These are phyloP conservation scores for Taiozyma sp. DNA, from an alignment of 1,139 yeast species.

Conservation along the genomic window DNA sequence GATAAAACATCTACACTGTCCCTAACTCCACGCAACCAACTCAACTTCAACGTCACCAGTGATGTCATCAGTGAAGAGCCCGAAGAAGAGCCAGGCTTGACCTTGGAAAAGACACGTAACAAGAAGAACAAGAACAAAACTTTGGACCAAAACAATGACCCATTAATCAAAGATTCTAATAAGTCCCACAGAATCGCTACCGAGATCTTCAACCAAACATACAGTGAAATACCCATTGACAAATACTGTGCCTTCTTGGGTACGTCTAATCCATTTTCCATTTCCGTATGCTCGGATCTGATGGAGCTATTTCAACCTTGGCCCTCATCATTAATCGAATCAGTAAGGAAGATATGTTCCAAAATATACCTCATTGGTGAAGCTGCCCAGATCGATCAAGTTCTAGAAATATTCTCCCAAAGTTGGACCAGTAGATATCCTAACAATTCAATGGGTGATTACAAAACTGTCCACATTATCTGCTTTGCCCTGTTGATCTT, in stretches of 20 bases:
- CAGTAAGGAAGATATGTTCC: slow-evolving; percentile 58
- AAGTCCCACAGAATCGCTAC: slow-evolving; percentile 21
- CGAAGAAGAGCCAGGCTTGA: slow-evolving; percentile 9
- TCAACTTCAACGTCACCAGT: slow-evolving; percentile 10
- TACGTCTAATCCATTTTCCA: slow-evolving; percentile 14
- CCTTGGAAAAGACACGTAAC: neutral
- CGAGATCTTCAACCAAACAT: slow-evolving; percentile 27
- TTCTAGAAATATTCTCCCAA: slow-evolving; percentile 62
- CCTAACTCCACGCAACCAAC: slow-evolving; percentile 7
- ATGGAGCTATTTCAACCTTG: slow-evolving; percentile 25
- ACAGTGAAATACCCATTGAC: slow-evolving; percentile 21
- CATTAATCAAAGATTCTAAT: neutral
- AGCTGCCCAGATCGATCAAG: slow-evolving; percentile 74
- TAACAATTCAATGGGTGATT: slow-evolving; percentile 44
- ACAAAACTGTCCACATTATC: slow-evolving; percentile 64
- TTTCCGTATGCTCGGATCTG: slow-evolving; percentile 23
- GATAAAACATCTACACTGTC: slow-evolving; percentile 10
- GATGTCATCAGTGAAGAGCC: slow-evolving; percentile 18
- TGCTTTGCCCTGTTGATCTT: slow-evolving; percentile 69
- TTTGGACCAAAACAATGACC: neutral
- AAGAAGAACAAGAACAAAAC: neutral
- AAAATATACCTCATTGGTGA: slow-evolving; percentile 74
- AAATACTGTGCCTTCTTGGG: slow-evolving; percentile 35
- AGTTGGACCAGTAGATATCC: slow-evolving; percentile 54
- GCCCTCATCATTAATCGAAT: slow-evolving; percentile 38